A percentile compares a stretch with the other conserved stretches of the same genome.
Evolutionary conservation across 2,329 filamentous ascomycete genomes (phyloP).

Genomic region (Balansia obtecta): DNA sequence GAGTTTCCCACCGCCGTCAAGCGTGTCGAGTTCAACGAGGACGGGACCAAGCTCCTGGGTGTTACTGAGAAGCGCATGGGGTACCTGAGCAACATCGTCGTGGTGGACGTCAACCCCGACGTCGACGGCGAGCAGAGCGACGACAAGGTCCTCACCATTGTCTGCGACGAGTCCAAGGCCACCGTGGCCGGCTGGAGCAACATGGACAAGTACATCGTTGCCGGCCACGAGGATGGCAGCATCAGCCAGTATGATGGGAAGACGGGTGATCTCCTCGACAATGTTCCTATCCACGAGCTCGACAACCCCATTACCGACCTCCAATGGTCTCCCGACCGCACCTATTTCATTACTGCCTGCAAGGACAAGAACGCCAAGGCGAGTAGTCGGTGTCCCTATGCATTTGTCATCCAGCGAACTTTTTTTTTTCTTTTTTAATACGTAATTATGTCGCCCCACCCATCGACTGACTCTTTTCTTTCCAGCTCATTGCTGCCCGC

Average conservation of each 20-base stretch:
- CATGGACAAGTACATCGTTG: conserved; percentile 89
- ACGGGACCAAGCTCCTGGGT: conserved; percentile 78
- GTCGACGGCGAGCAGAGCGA: conserved; percentile 71
- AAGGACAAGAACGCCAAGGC: conserved; percentile 97
- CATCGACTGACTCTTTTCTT: background rate
- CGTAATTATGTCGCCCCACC: background rate
- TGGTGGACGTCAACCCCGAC: conserved; percentile 79
- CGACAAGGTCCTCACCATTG: conserved; percentile 75
- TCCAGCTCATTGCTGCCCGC: conserved; percentile 65
- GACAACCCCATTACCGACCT: conserved; percentile 78
- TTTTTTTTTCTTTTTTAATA: too few relatives aligned
- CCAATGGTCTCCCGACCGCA: conserved; percentile 87
- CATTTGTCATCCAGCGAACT: background rate
- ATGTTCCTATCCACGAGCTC: conserved; percentile 74
- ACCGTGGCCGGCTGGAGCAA: conserved; percentile 97
- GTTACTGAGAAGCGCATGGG: conserved; percentile 99
- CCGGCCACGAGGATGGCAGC: conserved; percentile 91
- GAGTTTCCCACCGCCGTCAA: conserved; percentile 96
- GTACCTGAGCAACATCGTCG: conserved; percentile 84
- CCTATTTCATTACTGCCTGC: conserved; percentile 95
- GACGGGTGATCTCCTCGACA: conserved; percentile 72
- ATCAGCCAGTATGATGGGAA: conserved; percentile 88
- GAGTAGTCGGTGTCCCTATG: conserved; percentile 12
- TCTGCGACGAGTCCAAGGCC: conserved; percentile 91
- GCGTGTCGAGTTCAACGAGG: conserved; percentile 93